phyloP scores from a whole-genome alignment of 208 protist genomes.

The Crithidia brevicula region DNA sequence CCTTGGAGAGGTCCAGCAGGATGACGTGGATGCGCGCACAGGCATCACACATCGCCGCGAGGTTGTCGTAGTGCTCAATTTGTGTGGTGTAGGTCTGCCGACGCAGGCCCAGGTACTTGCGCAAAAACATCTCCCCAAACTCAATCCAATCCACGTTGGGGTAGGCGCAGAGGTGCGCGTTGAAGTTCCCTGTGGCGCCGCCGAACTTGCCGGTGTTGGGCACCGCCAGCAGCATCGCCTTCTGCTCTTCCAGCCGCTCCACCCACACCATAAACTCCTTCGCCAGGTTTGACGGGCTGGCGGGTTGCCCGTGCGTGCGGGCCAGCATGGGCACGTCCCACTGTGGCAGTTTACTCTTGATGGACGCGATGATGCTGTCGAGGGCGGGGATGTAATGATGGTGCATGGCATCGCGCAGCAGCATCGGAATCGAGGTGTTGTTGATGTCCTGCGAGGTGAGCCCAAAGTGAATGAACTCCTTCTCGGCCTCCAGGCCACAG shows the following conservation, averaged over 20 bases:
- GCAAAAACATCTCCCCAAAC: conserved; percentile 88
- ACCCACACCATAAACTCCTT: conserved; percentile 95
- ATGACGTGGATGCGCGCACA: conserved; percentile 93
- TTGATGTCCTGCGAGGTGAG: conserved; percentile 98
- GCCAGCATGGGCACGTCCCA: conserved; percentile 93
- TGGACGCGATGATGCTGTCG: conserved; percentile 48
- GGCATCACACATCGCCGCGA: conserved; percentile 92
- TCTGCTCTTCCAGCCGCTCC: conserved; percentile 88
- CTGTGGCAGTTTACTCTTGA: conserved; percentile 66
- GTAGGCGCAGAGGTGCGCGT: conserved; percentile 92
- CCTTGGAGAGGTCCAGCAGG: conserved; percentile 92
- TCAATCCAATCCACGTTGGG: conserved; percentile 82
- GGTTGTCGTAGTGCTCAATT: conserved; percentile 96
- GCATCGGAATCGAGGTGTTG: conserved; percentile 95
- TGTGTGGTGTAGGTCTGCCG: conserved; percentile 94
- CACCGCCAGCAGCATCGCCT: conserved; percentile 52
- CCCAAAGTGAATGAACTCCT: conserved; percentile 97
- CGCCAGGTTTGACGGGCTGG: conserved; percentile 93
- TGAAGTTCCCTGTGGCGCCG: conserved; percentile 95
- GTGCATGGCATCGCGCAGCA: conserved; percentile 87
- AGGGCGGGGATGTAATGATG: conserved; percentile 78
- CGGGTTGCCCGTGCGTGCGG: conserved; percentile 95
- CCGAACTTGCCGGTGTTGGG: conserved; percentile 92
- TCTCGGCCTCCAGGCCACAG: conserved; percentile 63
- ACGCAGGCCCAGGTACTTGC: conserved; percentile 74